These are phyloP conservation scores for Amborella trichopoda DNA, from an alignment of 164 flowering plant genomes.

Conservation along the genomic window DNA sequence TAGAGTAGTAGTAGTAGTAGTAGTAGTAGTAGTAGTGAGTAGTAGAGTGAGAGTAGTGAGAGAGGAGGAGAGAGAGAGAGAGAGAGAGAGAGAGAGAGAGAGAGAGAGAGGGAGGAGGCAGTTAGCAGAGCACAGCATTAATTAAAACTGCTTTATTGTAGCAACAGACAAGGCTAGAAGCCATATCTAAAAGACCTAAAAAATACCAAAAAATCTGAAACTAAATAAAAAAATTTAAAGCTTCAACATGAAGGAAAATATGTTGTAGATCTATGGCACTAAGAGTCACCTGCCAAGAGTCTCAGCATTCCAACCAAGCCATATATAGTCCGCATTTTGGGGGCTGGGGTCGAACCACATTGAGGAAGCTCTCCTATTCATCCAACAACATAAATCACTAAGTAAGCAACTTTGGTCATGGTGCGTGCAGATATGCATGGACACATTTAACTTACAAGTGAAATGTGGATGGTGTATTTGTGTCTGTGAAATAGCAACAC, in stretches of 20 bases:
- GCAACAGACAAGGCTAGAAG: neutral
- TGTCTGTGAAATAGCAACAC: too few relatives aligned
- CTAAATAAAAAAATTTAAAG: neutral
- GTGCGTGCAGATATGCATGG: neutral
- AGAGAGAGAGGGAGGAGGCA: neutral
- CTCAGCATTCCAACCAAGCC: constrained; percentile 85
- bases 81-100: neutral
- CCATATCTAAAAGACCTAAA: neutral
- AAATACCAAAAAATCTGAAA: neutral
- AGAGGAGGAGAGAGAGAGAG: too few relatives aligned
- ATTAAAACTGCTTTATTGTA: neutral
- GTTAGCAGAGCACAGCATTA: neutral
- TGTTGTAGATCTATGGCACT: neutral
- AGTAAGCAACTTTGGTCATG: neutral
- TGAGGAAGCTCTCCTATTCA: constrained; percentile 52
- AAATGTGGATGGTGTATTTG: too few relatives aligned
- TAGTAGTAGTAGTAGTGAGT: too few relatives aligned
- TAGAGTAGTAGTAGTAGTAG: too few relatives aligned
- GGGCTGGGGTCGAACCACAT: constrained; percentile 41
- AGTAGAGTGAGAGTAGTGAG: too few relatives aligned
- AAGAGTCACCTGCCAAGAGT: constrained; percentile 68
- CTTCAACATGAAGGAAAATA: neutral
- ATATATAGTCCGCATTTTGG: constrained; percentile 61
- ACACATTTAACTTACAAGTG: too few relatives aligned
- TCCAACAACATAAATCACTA: neutral